Conservation (phyloP, 2,329 filamentous ascomycete species). For the Hypocrella siamensis region DNA sequence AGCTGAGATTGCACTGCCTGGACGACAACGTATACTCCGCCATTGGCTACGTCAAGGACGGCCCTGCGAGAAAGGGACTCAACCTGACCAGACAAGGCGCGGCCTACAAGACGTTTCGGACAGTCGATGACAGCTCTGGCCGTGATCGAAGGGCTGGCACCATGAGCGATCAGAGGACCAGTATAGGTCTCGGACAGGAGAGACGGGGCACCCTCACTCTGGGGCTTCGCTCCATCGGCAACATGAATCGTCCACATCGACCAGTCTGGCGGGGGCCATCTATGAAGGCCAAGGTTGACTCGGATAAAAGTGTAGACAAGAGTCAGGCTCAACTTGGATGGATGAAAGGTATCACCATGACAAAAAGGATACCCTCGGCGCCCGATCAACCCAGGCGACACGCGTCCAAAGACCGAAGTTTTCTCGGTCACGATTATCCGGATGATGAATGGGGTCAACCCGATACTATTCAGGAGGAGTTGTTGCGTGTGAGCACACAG, state of each 20-base stretch:
- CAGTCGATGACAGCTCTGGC: conserved; percentile 44
- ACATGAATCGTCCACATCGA: conserved; percentile 13
- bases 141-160: conserved; percentile 43
- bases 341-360: conserved; percentile 55
- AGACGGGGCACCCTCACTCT: conserved; percentile 27
- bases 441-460: conserved; percentile 44
- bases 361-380: conserved; percentile 32
- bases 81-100: conserved; percentile 72
- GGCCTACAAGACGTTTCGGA: conserved; percentile 69
- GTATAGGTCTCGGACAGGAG: conserved; percentile 23
- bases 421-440: conserved; percentile 34
- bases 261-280: conserved; percentile 38
- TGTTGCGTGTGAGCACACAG: conserved; percentile 44
- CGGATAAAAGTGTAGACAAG: conserved; percentile 25
- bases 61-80: conserved; percentile 45
- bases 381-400: conserved; percentile 24
- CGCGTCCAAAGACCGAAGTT: conserved; percentile 33
- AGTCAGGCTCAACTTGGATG: conserved; percentile 46
- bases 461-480: conserved; percentile 48
- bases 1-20: conserved; percentile 63
- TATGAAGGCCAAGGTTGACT: conserved; percentile 38
- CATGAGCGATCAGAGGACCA: conserved; percentile 43
- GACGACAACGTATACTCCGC: conserved; percentile 46
- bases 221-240: conserved; percentile 22
- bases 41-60: conserved; percentile 61